A percentile compares a stretch with the other conserved stretches of the same genome.
These are phyloP conservation scores for Leccinum uliginosum DNA, from an alignment of 768 basidiomycete species.

Conservation along the genomic window DNA sequence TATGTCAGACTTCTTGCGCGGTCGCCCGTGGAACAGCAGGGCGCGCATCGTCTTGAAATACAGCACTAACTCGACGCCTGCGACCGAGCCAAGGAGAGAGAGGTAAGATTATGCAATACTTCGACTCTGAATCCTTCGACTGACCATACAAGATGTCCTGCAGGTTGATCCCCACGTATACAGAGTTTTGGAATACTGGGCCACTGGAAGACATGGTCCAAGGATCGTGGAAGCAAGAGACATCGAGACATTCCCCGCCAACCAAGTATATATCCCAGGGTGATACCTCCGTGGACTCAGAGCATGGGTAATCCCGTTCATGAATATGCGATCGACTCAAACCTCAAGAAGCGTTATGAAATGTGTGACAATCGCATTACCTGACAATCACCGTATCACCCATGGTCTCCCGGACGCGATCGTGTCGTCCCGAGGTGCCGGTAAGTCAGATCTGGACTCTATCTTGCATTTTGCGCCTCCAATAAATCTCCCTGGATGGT, in stretches of 20 bases:
- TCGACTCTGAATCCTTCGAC: not conserved
- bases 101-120: not conserved
- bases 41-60: constrained; percentile 23
- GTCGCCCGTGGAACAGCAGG: constrained; percentile 4
- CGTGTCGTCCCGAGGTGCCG: not conserved
- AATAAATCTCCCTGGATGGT: not conserved
- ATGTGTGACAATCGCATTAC: not conserved
- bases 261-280: constrained; percentile 8
- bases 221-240: not conserved
- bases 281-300: not conserved
- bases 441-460: not conserved
- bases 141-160: constrained; percentile 25
- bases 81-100: not conserved
- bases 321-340: not conserved
- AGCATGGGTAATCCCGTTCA: not conserved
- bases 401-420: not conserved
- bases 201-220: constrained; percentile 17
- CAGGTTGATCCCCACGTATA: constrained; percentile 25
- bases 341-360: not conserved
- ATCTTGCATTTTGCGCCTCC: not conserved
- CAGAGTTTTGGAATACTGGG: constrained; percentile 16
- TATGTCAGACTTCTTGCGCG: constrained; percentile 5
- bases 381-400: not conserved
- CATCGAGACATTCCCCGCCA: not conserved
- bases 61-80: constrained; percentile 24